Evolutionary conservation across 2,329 filamentous ascomycete genomes (phyloP), one percentile per base, ranked within the genome.

Genomic region (Curvularia sp.): DNA sequence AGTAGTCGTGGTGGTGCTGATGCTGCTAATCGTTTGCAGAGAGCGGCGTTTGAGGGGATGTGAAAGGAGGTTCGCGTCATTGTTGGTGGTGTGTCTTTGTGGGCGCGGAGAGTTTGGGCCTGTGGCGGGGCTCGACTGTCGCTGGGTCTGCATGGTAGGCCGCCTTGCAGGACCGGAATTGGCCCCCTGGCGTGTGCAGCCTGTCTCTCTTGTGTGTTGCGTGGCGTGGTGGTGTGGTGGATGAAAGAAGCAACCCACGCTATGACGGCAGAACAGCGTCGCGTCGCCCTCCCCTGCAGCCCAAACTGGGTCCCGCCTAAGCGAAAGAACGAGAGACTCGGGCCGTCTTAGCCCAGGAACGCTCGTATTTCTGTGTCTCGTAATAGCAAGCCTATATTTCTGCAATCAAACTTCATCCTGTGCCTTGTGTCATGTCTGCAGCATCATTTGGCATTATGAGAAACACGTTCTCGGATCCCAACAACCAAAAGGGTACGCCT

Each of bases 31-130:
- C 30, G 72, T 68, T 62, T 74, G 67, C 49, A 79, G 71, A 22
- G 77, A 77, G 54, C 78, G 74, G 50, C 75, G 74, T 43, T 76
- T 75, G 54, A 73, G 64, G 28, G 74, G 67, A 50, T 72, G 69
- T 47, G 72, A 64, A 55, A 76, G 71, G 53, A 68, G 69, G 53
- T 61, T 69, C 62, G 69, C 64, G 64, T 76, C 70, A 60, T 70
- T 75, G 70, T 74, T 77, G 76, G 68, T 75, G 72, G 50, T 41
- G 10, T 72, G 68, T 58, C 60, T 67, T 50, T 62, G 57, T 39
- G 50, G 48, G 50, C 62, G 53, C 18, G 64, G 60, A 18, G 52
- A 65, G 50, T 38, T 47, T 35, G 50, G 51, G 46, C 62, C 53
- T 39, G 60, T 50, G 35, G 55, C 57, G 24, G 60, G 47, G 53